Percentiles rank a stretch among this genome's conserved stretches.
phyloP scores from a whole-genome alignment of 2,329 filamentous ascomycete genomes.

The Diaporthe caulivora region DNA sequence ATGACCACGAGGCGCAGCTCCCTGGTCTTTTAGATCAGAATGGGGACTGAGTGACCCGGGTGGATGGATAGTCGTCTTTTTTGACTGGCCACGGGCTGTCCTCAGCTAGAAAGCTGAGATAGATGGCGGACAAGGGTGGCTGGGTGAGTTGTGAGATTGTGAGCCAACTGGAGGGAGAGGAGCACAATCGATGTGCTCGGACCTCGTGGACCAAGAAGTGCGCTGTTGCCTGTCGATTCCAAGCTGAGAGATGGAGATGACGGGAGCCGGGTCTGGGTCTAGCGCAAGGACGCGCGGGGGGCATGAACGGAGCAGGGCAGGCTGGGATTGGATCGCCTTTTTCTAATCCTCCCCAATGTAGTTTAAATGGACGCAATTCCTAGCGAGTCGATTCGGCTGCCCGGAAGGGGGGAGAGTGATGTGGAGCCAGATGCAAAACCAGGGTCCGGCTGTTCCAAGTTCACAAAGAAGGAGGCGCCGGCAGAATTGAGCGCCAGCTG shows the following conservation, averaged over 20 bases:
- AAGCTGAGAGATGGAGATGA: background rate
- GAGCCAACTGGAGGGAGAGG: conserved; percentile 5
- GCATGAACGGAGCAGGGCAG: background rate
- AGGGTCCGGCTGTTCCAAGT: conserved; percentile 10
- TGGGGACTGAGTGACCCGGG: background rate
- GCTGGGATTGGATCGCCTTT: conserved; percentile 22
- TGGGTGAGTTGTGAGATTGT: conserved; percentile 12
- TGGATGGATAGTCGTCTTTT: background rate
- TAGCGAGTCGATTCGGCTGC: conserved; percentile 11
- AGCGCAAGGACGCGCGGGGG: conserved; percentile 20
- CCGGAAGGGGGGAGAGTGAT: conserved; percentile 12
- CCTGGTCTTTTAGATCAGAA: conserved; percentile 23
- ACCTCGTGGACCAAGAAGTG: conserved; percentile 4
- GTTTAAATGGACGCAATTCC: background rate
- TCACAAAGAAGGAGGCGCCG: conserved; percentile 22
- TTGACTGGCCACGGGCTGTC: conserved; percentile 3
- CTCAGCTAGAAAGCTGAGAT: conserved; percentile 20
- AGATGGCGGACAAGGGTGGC: conserved; percentile 12
- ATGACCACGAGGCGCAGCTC: conserved; percentile 23
- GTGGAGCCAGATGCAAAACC: conserved; percentile 27
- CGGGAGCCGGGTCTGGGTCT: conserved; percentile 1
- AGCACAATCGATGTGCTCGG: background rate
- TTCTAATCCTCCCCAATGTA: background rate
- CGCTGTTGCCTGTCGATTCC: conserved; percentile 11
- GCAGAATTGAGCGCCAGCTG: conserved; percentile 29